Conservation (phyloP, 176 grass and related monocot species). For the Musa itinerans region DNA sequence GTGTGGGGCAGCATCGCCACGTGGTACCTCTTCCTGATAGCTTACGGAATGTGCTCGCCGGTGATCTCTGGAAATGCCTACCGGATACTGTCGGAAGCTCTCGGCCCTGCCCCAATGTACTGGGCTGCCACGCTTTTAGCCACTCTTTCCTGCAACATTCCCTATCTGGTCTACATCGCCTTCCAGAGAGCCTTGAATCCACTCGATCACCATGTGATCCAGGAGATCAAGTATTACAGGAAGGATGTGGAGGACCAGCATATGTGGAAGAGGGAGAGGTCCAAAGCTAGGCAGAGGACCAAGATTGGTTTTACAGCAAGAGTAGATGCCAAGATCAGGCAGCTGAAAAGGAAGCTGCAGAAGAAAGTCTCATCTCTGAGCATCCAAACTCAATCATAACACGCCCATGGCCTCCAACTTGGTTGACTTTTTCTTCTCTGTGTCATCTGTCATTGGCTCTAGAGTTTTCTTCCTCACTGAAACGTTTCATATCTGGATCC, state of each 20-base stretch:
- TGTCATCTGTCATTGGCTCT: no score
- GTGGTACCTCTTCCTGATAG: slow-evolving; percentile 83
- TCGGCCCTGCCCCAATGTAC: slow-evolving; percentile 69
- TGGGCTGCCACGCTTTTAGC: slow-evolving; percentile 59
- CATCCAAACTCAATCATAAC: slow-evolving; percentile 31
- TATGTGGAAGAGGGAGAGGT: slow-evolving; percentile 87
- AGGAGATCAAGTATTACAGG: slow-evolving; percentile 76
- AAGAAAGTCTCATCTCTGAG: slow-evolving; percentile 51
- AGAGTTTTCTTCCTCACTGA: no score
- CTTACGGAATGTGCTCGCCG: slow-evolving; percentile 47
- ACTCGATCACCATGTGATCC: slow-evolving; percentile 88
- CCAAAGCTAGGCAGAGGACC: slow-evolving; percentile 68
- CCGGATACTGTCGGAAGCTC: slow-evolving; percentile 60
- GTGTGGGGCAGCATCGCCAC: slow-evolving; percentile 86
- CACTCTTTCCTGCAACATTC: slow-evolving; percentile 63
- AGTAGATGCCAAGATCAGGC: slow-evolving; percentile 89
- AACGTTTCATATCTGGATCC: no score
- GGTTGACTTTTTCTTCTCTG: no score
- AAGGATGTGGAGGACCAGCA: slow-evolving; percentile 70
- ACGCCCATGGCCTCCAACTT: no score
- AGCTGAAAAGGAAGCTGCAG: slow-evolving; percentile 68
- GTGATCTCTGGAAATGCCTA: slow-evolving; percentile 52
- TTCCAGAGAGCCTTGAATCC: slow-evolving; percentile 80
- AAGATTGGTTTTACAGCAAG: slow-evolving; percentile 90
- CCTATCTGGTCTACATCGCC: slow-evolving; percentile 73